Percentiles rank a stretch among this genome's conserved stretches.
Conservation (phyloP, 2,329 filamentous ascomycete genomes). For the Aspergillus chevalieri region DNA sequence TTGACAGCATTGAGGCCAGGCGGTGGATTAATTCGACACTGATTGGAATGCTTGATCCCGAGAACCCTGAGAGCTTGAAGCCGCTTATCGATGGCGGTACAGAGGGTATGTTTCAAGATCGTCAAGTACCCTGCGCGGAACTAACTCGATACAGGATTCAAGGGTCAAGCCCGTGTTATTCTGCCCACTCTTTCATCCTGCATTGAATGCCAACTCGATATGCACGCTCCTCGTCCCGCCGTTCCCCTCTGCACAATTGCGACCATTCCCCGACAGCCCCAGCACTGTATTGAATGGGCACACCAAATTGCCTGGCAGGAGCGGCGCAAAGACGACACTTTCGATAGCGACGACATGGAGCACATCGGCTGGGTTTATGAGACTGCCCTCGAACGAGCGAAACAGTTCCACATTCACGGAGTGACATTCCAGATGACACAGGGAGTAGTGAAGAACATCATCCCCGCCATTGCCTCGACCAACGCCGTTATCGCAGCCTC, state of each 20-base stretch:
- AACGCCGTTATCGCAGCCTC: conserved; percentile 94
- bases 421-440: conserved; percentile 95
- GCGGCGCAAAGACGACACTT: conserved; percentile 70
- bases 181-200: conserved; percentile 89
- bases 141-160: conserved; percentile 62
- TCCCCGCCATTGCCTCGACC: conserved; percentile 93
- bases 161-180: conserved; percentile 89
- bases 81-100: conserved; percentile 95
- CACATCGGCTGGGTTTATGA: conserved; percentile 97
- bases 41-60: conserved; percentile 79
- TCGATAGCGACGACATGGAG: conserved; percentile 94
- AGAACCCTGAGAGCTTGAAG: conserved; percentile 79
- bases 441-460: conserved; percentile 98
- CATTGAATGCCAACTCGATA: conserved; percentile 96
- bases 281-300: conserved; percentile 98
- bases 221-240: conserved; percentile 95
- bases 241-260: conserved; percentile 95
- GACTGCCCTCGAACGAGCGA: conserved; percentile 71
- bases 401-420: conserved; percentile 83
- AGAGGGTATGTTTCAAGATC: conserved; percentile 53
- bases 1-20: conserved; percentile 96
- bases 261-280: conserved; percentile 90
- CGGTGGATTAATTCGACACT: conserved; percentile 97
- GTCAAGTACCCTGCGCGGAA: not conserved
- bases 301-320: conserved; percentile 97